Conservation (phyloP, 2,329 filamentous ascomycete species). For the Onygenales sp. region DNA sequence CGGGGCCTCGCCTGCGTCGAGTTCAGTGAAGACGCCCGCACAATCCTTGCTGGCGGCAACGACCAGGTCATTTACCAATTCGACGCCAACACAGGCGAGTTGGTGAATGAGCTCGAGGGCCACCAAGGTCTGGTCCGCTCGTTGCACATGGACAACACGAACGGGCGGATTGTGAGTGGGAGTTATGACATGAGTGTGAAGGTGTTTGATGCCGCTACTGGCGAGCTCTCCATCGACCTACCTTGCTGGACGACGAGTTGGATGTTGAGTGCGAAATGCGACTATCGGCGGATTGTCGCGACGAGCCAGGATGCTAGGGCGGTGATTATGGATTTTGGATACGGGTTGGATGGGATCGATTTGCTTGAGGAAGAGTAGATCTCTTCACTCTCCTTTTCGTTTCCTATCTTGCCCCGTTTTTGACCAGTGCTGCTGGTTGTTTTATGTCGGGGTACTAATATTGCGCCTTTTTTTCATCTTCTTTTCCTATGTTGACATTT, state of each 20-base stretch:
- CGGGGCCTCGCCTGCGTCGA: conserved; percentile 93
- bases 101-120: conserved; percentile 69
- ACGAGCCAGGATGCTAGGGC: conserved; percentile 91
- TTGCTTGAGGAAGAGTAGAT: conserved; percentile 35
- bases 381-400: conserved; percentile 5
- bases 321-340: conserved; percentile 85
- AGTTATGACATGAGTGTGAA: conserved; percentile 95
- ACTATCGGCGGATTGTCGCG: conserved; percentile 88
- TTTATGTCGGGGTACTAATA: too few relatives aligned
- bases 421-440: neutral
- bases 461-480: too few relatives aligned
- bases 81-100: conserved; percentile 81
- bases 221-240: conserved; percentile 69
- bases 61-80: conserved; percentile 94
- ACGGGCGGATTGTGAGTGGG: conserved; percentile 77
- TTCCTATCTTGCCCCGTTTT: conserved; percentile 7
- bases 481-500: too few relatives aligned
- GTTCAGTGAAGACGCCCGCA: conserved; percentile 89
- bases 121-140: conserved; percentile 82
- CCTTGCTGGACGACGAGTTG: conserved; percentile 94
- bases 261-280: conserved; percentile 92
- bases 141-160: conserved; percentile 79
- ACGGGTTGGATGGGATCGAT: conserved; percentile 39
- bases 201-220: conserved; percentile 79
- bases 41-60: conserved; percentile 87